Evolutionary conservation across 1,139 yeast genomes (phyloP), one percentile per base, ranked within the genome.

Genomic region (Wickerhamiella infanticola): DNA sequence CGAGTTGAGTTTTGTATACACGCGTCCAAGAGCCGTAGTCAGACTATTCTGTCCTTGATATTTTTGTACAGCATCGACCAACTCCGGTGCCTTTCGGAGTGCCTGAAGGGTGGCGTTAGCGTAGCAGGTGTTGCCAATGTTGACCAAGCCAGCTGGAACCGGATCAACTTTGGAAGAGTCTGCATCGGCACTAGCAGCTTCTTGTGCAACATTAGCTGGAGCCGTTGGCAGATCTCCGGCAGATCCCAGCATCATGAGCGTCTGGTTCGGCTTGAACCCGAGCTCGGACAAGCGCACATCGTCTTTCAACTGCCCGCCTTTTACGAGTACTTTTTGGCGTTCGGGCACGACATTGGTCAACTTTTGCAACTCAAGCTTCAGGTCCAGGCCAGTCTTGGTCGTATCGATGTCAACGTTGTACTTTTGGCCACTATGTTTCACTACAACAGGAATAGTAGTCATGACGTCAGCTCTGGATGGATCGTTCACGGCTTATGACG

Each of bases 51-150:
- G 5, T 26, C 55, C 53, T 9, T 47, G 39, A 47, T 60, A 62
- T 27, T 48, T 42, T 25, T 53, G 49, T 42, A 69, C 54, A 7
- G 60, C 60, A 3, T 53, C 52, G 35, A 58, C 60, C 41, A 83
- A 61, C 58, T 81, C 93, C 26, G 77, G 75, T 44, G 85, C 73
- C 45, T 77, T 74, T 54, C 74, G 77, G 52, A 90, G 64, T 0
- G 88, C 79, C 63, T 90, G 98, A 52, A 90, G 67, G 2, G 95
- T 78, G 1, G 96, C 79, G 62, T 90, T 90, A 64, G 90, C 73
- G 63, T 90, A 90, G 63, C 98, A 93, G 1, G 98, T 90, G 60
- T 93, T 90, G 24, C 98, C 98, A 60, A 86, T 68, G 60, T 90
- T 90, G 48, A 74, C 73, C 51, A 90, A 70, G 0, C 99, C 99